A percentile compares a stretch with the other conserved stretches of the same genome.
These are phyloP conservation scores for Xylaria curta DNA, from an alignment of 495 filamentous ascomycete species.

Conservation along the genomic window DNA sequence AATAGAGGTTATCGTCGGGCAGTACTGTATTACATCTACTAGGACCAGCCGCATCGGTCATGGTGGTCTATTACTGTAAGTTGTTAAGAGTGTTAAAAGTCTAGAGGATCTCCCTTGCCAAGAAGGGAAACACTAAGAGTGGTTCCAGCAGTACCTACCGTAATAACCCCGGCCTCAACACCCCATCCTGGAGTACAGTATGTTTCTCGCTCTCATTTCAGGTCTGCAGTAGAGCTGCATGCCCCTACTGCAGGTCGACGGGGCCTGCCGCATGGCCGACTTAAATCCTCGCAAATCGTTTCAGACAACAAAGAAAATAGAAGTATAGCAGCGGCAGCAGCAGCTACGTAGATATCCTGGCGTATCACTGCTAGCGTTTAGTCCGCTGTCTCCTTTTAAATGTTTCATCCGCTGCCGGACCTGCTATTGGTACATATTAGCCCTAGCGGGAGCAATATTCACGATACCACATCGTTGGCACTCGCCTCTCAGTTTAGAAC, in stretches of 20 bases:
- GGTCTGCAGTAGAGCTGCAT: constrained; percentile 33
- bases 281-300: constrained; percentile 21
- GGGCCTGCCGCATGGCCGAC: constrained; percentile 28
- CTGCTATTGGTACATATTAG: neutral
- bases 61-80: neutral
- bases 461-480: constrained; percentile 17
- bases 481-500: constrained; percentile 19
- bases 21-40: neutral
- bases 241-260: constrained; percentile 33
- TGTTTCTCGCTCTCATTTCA: constrained; percentile 38
- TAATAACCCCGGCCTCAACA: constrained; percentile 24
- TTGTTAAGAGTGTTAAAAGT: neutral
- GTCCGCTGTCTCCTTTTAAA: constrained; percentile 11
- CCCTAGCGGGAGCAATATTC: neutral
- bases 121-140: neutral
- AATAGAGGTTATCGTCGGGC: neutral
- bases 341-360: constrained; percentile 23
- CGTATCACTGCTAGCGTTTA: constrained; percentile 31
- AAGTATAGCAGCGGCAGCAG: constrained; percentile 1
- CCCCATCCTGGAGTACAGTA: constrained; percentile 27
- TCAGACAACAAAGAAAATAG: constrained; percentile 29
- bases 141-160: neutral
- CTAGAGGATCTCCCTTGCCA: constrained; percentile 7
- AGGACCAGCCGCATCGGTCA: neutral
- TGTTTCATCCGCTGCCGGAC: constrained; percentile 24